Base-by-base conservation (phyloP, 345 rosid species). In the Salix purpurea region DNA sequence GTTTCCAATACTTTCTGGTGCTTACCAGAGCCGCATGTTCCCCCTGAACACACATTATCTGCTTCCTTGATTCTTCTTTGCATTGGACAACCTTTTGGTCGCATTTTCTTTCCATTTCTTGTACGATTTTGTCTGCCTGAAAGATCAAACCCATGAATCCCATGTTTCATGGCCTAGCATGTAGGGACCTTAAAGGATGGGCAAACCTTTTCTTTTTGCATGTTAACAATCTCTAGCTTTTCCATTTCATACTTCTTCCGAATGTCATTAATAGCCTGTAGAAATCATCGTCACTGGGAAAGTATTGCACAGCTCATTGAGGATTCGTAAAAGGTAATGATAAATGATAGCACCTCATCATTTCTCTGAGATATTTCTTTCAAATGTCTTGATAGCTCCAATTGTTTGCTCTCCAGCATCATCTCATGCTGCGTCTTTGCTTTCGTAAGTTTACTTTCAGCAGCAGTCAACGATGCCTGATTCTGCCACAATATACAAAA, bases 301-400 rank as follows among this genome's bases (percentile, higher is more conserved):
- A 37, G 12, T 39, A 39, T 69, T 34, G 30, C 30, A n/a, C 65
- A 67, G 72, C 34, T 65, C 69, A 81, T 76, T 71, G 19, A 73
- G 75, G 28, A 30, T 67, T 74, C 75, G 24, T 54, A 56, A 4
- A 71, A 71, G 72, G 62, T 74, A 69, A 80, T n/a, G 24, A 74
- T 60, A 80, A 50, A 82, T 78, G 66, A 77, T 9, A 32, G 48
- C 54, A 92, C 98, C 97, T 91, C 93, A 77, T 94, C 98, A 79
- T 92, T 94, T 81, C 90, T 92, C 83, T 86, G 96, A 84, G 94
- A 91, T 78, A 93, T 83, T 78, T 95, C 99, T 87, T 93, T 91
- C 89, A 95, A 81, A 78, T 93, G 98, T 84, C 89, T 86, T 54
- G 97, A 91, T 58, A 93, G 79, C 79, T 92, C 99, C 83, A 87